Base-by-base conservation (phyloP, 2,329 filamentous ascomycete species). In the Colletotrichum horii region DNA sequence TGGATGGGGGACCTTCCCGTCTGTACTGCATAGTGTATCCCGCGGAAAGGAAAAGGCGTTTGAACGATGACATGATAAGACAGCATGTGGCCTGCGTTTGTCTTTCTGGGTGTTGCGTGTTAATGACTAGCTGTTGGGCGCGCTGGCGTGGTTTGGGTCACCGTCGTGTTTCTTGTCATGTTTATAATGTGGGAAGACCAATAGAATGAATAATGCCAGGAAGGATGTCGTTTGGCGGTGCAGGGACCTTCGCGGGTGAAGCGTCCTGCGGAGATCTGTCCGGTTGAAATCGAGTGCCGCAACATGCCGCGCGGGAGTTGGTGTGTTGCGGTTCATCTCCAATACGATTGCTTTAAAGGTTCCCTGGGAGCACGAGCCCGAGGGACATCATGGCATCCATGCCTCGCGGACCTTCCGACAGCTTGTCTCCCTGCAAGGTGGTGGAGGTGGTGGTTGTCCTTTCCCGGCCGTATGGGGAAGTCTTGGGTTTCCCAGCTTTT, bases 31-130 rank as follows among this genome's bases (percentile, higher is more conserved):
- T n/a, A n/a, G 38, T 48, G n/a, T 38, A 38, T 28, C 24, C 55
- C 38, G 26, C 30, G 55, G 16, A 36, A 38, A 52, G 43, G 48
- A 36, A 65, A 56, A 64, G 61, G 64, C 26, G 67, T 75, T 75
- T 75, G 73, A 70, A 75, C 48, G 73, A 73, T 68, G 64, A 34
- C 48, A 75, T 58, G 69, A 75, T 67, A 48, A 30, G 66, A 48
- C 70, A 48, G 62, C 55, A 32, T 62, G 19, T 58, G 72, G 55
- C n/a, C 68, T 64, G 72, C 55, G 38, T 64, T 66, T 62, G 55
- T 72, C 73, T 64, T 72, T 67, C 58, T 28, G 26, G 58, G 30
- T 52, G 58, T 70, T 68, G 58, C 8, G 71, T 30, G 43, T 72
- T n/a, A 73, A 64, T 73, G 64, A 73, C 69, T 75, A 75, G 69